Evolutionary conservation across 78 protist genomes (phyloP).

Genomic region (Polysphondylium violaceum): DNA sequence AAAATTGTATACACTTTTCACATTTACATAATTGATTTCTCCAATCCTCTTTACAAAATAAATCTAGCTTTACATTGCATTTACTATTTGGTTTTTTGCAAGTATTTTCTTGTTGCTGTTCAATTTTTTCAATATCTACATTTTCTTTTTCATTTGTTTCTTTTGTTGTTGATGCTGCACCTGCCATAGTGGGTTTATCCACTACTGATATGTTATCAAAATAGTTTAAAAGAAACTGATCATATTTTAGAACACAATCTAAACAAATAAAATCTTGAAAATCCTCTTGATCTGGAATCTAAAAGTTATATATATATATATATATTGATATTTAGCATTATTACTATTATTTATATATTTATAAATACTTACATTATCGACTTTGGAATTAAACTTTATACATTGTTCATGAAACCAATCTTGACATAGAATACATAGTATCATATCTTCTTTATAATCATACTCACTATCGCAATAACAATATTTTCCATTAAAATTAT

Average conservation of each 20-base stretch:
- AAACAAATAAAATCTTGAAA: conserved; percentile 45
- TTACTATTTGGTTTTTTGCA: not conserved
- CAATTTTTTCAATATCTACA: not conserved
- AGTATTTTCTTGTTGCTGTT: not conserved
- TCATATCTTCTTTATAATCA: conserved; percentile 67
- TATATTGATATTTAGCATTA: not conserved
- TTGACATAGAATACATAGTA: conserved; percentile 69
- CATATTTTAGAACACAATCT: conserved; percentile 17
- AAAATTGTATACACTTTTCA: conserved; percentile 17
- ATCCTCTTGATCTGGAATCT: conserved; percentile 46
- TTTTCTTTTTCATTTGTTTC: not conserved
- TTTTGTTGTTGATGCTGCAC: not conserved
- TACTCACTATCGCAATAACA: conserved; percentile 74
- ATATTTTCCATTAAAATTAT: conserved; percentile 70
- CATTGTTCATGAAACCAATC: conserved; percentile 81
- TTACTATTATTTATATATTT: not conserved
- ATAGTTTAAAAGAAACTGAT: conserved; percentile 33
- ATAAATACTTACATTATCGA: not conserved
- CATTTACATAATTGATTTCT: conserved; percentile 62
- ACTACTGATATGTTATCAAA: not conserved
- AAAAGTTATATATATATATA: not conserved
- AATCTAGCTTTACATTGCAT: conserved; percentile 15
- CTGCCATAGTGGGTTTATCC: not conserved
- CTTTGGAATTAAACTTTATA: conserved; percentile 64
- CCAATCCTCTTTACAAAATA: conserved; percentile 73